Base-by-base conservation (phyloP, 441 rosid genomes). In the Adansonia rubrostipa region DNA sequence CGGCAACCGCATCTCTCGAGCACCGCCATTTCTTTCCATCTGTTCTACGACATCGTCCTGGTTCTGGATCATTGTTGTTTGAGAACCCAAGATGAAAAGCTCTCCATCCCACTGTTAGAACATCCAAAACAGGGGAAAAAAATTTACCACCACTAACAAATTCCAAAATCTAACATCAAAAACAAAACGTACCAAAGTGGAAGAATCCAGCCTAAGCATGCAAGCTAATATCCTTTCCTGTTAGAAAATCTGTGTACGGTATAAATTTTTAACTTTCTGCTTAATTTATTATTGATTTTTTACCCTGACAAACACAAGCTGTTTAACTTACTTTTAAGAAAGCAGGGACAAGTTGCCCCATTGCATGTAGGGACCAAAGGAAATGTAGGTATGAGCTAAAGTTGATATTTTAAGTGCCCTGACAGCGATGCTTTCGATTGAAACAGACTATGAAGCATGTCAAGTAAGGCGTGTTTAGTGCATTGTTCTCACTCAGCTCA, bases 11-110 rank as follows among this genome's bases (percentile, higher is more conserved):
- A 19, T 91, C 93, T 82, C 92, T 86, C 1, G 96, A 87, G 88
- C 97, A 93, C 87, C 93, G 92, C 97, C 97, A 93, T 86, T 93
- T 93, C 91, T 93, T 93, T 73, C 97, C 97, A 85, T 93, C 97
- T 0, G 97, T 93, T 77, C 97, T 77, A 57, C 96, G 92, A 56
- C 97, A 93, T 87, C 97, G 83, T 24, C 94, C 95, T 0, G 93
- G 94, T 80, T 93, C 93, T 3, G 91, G 87, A 83, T 93, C 94
- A 36, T 77, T 77, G 74, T 71, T 77, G 85, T 74, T 87, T 0
- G 88, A 81, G 82, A 81, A 92, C 19, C 89, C 91, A 45, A 90
- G 84, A 83, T 82, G 90, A 81, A 92, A 87, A 82, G 86, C 67
- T 14, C 91, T 86, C 94, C 94, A 89, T 69, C 92, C 91, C 79